A percentile compares a stretch with the other conserved stretches of the same genome.
These are phyloP conservation scores for Diaporthe australafricana DNA, from an alignment of 2,329 filamentous ascomycete genomes.

Conservation along the genomic window DNA sequence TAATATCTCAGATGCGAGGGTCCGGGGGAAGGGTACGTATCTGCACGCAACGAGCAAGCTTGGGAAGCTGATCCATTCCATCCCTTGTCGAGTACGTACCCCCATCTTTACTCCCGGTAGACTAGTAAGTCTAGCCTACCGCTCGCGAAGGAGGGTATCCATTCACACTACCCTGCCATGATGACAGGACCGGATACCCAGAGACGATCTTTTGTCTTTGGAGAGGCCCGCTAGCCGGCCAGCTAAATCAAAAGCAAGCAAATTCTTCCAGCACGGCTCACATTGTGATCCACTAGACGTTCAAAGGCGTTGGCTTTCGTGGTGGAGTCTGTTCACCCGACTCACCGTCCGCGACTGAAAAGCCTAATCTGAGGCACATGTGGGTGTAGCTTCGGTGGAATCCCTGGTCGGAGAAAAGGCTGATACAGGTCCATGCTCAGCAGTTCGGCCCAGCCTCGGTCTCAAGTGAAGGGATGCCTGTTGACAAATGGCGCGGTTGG, in stretches of 20 bases:
- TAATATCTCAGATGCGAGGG: slow-evolving; percentile 20
- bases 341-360: slow-evolving; percentile 1
- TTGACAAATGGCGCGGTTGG: slow-evolving; percentile 6
- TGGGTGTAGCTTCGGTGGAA: not conserved
- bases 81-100: slow-evolving; percentile 18
- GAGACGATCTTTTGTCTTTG: not conserved
- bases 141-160: not conserved
- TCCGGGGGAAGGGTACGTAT: slow-evolving; percentile 12
- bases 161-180: not conserved
- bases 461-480: slow-evolving; percentile 18
- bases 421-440: slow-evolving; percentile 22
- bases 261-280: not conserved
- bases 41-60: not conserved
- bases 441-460: slow-evolving; percentile 17
- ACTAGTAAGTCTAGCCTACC: not conserved
- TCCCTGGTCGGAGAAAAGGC: not conserved
- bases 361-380: slow-evolving; percentile 1
- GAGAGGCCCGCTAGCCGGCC: not conserved
- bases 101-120: not conserved
- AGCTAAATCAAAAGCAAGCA: not conserved
- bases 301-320: not conserved
- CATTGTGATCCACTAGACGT: not conserved
- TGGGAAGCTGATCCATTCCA: not conserved
- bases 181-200: not conserved
- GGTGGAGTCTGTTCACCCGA: not conserved